Percentiles rank a stretch among this genome's conserved stretches.
phyloP scores from a whole-genome alignment of 805 yeast species.

The Kodamaea neixiangensis region DNA sequence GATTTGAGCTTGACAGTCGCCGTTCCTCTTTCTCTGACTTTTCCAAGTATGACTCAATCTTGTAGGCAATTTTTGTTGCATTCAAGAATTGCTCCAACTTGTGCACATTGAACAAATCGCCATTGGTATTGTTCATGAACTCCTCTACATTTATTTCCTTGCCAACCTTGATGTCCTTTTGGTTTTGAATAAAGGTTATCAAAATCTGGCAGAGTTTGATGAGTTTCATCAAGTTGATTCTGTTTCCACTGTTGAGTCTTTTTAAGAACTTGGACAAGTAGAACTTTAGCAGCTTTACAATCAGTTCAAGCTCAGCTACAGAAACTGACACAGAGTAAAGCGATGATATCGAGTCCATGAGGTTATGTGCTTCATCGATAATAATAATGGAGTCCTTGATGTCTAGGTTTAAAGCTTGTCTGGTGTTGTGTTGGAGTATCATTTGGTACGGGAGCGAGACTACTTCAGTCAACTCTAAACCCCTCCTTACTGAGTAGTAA shows the following conservation, averaged over 20 bases:
- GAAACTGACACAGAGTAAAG: slow-evolving; percentile 66
- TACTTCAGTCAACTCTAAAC: slow-evolving; percentile 63
- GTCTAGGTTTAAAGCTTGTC: slow-evolving; percentile 60
- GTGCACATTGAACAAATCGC: slow-evolving; percentile 71
- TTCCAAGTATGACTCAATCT: slow-evolving; percentile 71
- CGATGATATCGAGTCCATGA: slow-evolving; percentile 72
- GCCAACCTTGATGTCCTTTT: slow-evolving; percentile 48
- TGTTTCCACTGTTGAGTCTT: slow-evolving; percentile 68
- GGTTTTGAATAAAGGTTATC: slow-evolving; percentile 43
- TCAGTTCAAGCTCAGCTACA: slow-evolving; percentile 44
- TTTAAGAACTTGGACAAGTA: slow-evolving; percentile 64
- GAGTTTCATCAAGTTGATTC: slow-evolving; percentile 67
- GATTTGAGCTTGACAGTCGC: slow-evolving; percentile 36
- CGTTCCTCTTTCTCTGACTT: slow-evolving; percentile 8
- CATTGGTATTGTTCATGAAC: slow-evolving; percentile 59
- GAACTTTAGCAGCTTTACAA: slow-evolving; percentile 49
- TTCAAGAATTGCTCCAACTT: slow-evolving; percentile 64
- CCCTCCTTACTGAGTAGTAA: slow-evolving; percentile 70
- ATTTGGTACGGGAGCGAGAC: slow-evolving; percentile 86
- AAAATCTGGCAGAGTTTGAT: slow-evolving; percentile 56
- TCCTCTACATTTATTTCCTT: slow-evolving; percentile 50
- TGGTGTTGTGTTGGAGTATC: slow-evolving; percentile 58
- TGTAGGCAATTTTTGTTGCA: slow-evolving; percentile 76
- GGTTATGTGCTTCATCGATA: slow-evolving; percentile 91
- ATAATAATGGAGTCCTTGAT: slow-evolving; percentile 68